Conservation (phyloP, 306 rosid genomes). For the Lathyrus aphaca region DNA sequence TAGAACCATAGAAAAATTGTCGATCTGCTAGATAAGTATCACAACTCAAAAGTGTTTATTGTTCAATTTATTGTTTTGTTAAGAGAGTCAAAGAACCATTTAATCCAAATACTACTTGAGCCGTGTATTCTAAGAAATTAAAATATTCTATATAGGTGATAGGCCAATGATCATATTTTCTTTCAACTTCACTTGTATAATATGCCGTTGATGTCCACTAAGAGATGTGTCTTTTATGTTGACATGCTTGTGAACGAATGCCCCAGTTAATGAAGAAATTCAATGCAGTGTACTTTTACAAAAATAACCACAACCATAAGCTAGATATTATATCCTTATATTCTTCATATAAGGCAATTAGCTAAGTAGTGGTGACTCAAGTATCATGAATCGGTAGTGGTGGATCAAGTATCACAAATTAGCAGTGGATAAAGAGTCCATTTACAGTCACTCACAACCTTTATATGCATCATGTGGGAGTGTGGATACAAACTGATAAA, state of each 20-base stretch:
- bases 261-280: constrained; percentile 4
- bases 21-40: neutral
- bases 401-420: too few relatives aligned
- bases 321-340: constrained; percentile 3
- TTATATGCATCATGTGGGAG: neutral
- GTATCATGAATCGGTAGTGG: neutral
- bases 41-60: constrained; percentile 4
- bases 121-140: neutral
- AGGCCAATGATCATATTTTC: neutral
- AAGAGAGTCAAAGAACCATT: constrained; percentile 21
- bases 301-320: constrained; percentile 19
- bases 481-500: neutral
- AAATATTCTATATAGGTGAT: constrained; percentile 8
- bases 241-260: constrained; percentile 2
- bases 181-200: constrained; percentile 17
- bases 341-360: neutral
- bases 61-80: neutral
- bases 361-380: neutral
- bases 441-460: constrained; percentile 7
- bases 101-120: constrained; percentile 11
- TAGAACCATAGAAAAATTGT: neutral
- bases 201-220: constrained; percentile 6
- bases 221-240: neutral
- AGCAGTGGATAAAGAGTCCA: neutral
- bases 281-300: neutral